Evolutionary conservation across 2,329 filamentous ascomycete species (phyloP), one percentile per base, ranked within the genome.

Genomic region (Gaeumannomyces sp.): DNA sequence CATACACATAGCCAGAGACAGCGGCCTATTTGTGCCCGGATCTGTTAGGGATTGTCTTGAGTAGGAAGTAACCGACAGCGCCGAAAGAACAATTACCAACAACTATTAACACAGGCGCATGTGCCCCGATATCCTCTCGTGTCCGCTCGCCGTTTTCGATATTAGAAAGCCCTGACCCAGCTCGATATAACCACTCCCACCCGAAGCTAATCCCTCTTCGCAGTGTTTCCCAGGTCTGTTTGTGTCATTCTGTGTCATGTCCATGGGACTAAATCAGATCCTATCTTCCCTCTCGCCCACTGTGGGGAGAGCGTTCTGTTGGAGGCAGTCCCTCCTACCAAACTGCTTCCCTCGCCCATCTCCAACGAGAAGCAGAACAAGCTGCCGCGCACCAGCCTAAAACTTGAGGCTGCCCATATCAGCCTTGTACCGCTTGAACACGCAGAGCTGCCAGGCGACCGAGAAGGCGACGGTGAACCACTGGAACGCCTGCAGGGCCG

Each of bases 381-480:
- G 38, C 16, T 19, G 38, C 38, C 38, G 19, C 38, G 8, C 16
- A 22, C 16, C 38, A 19, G 38, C 38, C 22, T 8, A 50, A 7
- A 50, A 50, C 60, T 61, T 61, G 8, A 27, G n/a, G 14, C 50
- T 50, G 27, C 27, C 28, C 61, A 62, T 56, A 8, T 63, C 62
- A 28, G 14, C 6, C 62, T 19, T 63, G 53, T 63, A 63, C 3
- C 56, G 62, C 53, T 63, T 63, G 6, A 63, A 19, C 50, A 63
- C 25, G 53, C 53, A 58, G 29, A 63, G 7, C 53, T 70, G 68
- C 69, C 69, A 70, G 14, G 63, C 53, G 25, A 69, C 62, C 31
- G 67, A 65, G 28, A 70, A 63, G 2, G 60, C 58, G 2, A 70
- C 69, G 29, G 68, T 61, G 16, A 70, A 35, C 69, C 69, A 70